Evolutionary conservation across 495 filamentous ascomycete genomes (phyloP), one percentile per base, ranked within the genome.

Genomic region (Alectoria sarmentosa): DNA sequence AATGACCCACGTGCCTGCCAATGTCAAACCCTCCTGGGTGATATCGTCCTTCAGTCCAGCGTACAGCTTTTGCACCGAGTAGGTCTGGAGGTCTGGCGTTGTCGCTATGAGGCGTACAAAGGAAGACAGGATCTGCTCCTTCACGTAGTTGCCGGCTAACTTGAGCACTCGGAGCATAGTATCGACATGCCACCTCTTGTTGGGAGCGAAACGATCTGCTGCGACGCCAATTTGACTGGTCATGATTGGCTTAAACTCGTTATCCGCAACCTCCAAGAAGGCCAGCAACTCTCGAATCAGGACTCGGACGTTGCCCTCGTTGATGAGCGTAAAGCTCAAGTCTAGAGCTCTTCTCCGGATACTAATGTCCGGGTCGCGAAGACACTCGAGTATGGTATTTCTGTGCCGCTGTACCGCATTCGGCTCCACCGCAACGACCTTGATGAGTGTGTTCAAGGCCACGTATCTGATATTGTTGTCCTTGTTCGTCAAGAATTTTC

Each of bases 391-490:
- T 68, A 98, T 97, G 11, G 94, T 98, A 74, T 96, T 98, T 61
- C 95, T 87, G 76, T 98, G 94, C 73, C 94, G 81, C 72, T 98
- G 95, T 7, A 98, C 94, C 3, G 94, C 95, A 71, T 97, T 98
- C 23, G 94, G 95, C 73, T 98, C 94, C 44, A 98, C 91, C 14
- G 95, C 93, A 54, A 98, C 93, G 60, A 98, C 94, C 77, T 98
- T 98, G 77, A 96, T 93, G 65, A 98, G 79, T 2, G 94, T 98
- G 75, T 98, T 98, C 34, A 98, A 76, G 32, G 94, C 94, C 57
- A 98, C 94, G 73, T 98, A 98, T 70, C 94, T 90, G 73, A 98
- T 98, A 71, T 98, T 98, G 79, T 98, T 98, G 77, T 98, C 94
- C 73, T 92, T 90, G 76, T 98, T 98, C 10, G 91, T 86, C 62